Evolutionary conservation across 73 alveolate genomes (phyloP).

Genomic region (Tetrahymena malaccensis): DNA sequence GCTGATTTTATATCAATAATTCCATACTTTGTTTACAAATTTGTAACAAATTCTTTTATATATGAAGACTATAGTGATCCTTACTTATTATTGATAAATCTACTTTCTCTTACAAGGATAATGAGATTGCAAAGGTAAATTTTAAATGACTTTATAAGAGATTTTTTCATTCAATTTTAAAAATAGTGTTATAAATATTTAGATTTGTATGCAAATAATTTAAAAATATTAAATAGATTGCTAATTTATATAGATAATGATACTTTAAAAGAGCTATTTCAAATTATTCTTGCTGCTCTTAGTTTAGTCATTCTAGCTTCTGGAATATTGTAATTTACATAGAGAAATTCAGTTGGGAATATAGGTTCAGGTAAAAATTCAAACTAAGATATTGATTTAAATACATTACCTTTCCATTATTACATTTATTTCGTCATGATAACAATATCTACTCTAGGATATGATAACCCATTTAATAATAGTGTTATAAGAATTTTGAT

Average conservation of each 20-base stretch:
- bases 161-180: not conserved
- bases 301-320: slow-evolving; percentile 30
- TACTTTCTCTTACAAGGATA: not conserved
- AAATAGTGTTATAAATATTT: not conserved
- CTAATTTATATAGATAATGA: slow-evolving; percentile 10
- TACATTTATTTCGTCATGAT: slow-evolving; percentile 81
- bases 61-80: slow-evolving; percentile 1
- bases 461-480: slow-evolving; percentile 82
- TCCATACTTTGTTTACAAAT: slow-evolving; percentile 5
- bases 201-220: not conserved
- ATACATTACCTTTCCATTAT: slow-evolving; percentile 52
- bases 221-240: not conserved
- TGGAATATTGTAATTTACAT: slow-evolving; percentile 18
- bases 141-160: not conserved
- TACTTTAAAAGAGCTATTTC: slow-evolving; percentile 2
- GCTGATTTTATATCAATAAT: slow-evolving; percentile 6
- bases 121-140: not conserved
- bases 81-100: not conserved
- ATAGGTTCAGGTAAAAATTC: not conserved
- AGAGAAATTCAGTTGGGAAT: not conserved
- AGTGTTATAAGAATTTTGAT: slow-evolving; percentile 66
- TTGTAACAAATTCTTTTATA: not conserved
- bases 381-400: not conserved
- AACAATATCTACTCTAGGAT: slow-evolving; percentile 86
- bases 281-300: not conserved